Conservation (phyloP, 1,284 basidiomycete genomes). For the Naganishia cerealis region DNA sequence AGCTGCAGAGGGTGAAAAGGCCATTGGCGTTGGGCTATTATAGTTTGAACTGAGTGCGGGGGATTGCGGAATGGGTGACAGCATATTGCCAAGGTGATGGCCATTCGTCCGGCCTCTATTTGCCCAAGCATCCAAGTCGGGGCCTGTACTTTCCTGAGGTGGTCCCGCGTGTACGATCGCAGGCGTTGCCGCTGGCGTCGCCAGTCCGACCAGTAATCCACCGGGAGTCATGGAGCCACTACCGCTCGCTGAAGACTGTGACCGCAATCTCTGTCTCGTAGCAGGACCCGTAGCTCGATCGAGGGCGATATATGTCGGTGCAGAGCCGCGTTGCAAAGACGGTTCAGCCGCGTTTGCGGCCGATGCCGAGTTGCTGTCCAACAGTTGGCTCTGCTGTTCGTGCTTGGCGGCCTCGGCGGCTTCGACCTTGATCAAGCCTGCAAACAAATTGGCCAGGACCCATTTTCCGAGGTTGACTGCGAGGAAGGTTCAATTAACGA, state of each 20-base stretch:
- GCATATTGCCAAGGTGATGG: constrained; percentile 34
- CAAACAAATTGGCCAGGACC: constrained; percentile 51
- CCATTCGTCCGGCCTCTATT: constrained; percentile 17
- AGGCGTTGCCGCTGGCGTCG: constrained; percentile 65
- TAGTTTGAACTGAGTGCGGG: constrained; percentile 32
- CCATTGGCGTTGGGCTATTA: constrained; percentile 17
- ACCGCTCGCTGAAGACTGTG: constrained; percentile 28
- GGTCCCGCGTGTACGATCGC: constrained; percentile 48
- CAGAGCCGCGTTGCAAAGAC: constrained; percentile 30
- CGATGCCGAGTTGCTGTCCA: neutral
- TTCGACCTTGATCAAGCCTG: constrained; percentile 52
- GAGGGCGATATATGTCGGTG: constrained; percentile 48
- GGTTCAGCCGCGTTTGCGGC: constrained; percentile 30
- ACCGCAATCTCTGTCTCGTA: constrained; percentile 41
- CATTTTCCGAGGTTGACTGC: constrained; percentile 55
- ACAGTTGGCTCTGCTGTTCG: neutral
- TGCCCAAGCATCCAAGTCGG: constrained; percentile 33
- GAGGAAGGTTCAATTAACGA: constrained; percentile 40
- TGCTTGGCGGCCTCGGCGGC: constrained; percentile 41
- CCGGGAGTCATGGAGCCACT: constrained; percentile 47
- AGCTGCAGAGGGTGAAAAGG: constrained; percentile 16
- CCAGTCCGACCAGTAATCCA: constrained; percentile 62
- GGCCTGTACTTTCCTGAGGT: constrained; percentile 33
- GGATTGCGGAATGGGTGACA: constrained; percentile 39
- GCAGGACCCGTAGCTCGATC: constrained; percentile 40